phyloP scores from a whole-genome alignment of 345 rosid genomes.

The Pugionium dolabratum region DNA sequence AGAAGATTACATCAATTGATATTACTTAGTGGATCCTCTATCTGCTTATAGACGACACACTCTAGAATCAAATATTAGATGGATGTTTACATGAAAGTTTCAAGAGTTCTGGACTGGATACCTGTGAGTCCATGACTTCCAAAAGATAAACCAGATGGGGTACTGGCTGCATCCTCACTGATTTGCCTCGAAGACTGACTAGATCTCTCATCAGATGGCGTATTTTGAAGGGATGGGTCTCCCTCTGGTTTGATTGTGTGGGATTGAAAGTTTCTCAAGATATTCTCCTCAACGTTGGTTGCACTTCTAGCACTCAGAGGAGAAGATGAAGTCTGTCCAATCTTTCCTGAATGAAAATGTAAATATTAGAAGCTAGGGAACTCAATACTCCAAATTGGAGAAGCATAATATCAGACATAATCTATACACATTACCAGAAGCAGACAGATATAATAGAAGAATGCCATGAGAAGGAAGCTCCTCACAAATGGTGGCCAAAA shows the following conservation, averaged over 20 bases:
- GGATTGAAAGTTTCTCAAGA: constrained; percentile 53
- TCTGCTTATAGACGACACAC: neutral
- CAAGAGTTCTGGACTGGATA: constrained; percentile 38
- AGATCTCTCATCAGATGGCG: constrained; percentile 43
- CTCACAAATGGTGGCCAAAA: constrained; percentile 81
- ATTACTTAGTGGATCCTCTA: constrained; percentile 7
- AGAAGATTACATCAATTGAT: constrained; percentile 8
- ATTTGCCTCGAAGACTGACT: constrained; percentile 48
- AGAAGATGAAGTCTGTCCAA: constrained; percentile 48
- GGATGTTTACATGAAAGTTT: constrained; percentile 11
- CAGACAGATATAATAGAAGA: constrained; percentile 81
- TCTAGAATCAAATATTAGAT: constrained; percentile 4
- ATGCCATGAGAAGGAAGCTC: constrained; percentile 86
- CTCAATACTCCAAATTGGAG: constrained; percentile 17
- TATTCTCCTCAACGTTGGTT: constrained; percentile 48
- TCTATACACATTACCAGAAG: constrained; percentile 60
- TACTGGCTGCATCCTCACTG: constrained; percentile 48
- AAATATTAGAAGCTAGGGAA: constrained; percentile 36
- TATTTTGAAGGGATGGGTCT: constrained; percentile 46
- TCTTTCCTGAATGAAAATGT: constrained; percentile 51
- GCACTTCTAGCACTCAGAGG: constrained; percentile 52
- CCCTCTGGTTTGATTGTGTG: constrained; percentile 50
- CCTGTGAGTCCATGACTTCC: constrained; percentile 82
- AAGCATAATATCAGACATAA: neutral
- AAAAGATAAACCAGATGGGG: constrained; percentile 61